Evolutionary conservation across 1,284 basidiomycete species (phyloP).

Genomic region (Tilletia horrida): DNA sequence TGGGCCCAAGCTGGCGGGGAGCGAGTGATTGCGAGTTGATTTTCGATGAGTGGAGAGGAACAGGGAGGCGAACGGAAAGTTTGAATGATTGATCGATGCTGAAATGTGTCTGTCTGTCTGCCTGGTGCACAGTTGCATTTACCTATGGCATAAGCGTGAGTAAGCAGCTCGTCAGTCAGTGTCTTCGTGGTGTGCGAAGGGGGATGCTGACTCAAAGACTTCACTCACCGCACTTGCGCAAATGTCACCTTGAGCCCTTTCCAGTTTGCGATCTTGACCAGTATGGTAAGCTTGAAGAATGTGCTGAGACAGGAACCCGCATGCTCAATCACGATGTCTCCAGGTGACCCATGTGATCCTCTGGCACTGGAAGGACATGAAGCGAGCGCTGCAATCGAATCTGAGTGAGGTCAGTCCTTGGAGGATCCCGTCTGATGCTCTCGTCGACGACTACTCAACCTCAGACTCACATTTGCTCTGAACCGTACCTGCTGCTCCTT

Average conservation of each 20-base stretch:
- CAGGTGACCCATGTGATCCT: slow-evolving; percentile 58
- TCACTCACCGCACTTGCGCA: background rate
- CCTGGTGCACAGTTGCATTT: slow-evolving; percentile 7
- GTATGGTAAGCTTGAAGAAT: slow-evolving; percentile 40
- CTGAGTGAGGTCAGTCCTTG: slow-evolving; percentile 34
- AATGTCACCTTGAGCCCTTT: too few relatives aligned
- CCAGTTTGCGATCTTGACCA: slow-evolving; percentile 58
- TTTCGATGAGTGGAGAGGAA: too few relatives aligned
- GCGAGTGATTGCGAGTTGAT: too few relatives aligned
- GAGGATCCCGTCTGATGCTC: background rate
- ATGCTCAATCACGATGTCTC: background rate
- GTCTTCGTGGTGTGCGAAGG: background rate
- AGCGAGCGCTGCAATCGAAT: slow-evolving; percentile 55
- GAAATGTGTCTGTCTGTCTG: background rate
- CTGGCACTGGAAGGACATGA: slow-evolving; percentile 60
- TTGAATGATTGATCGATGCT: too few relatives aligned
- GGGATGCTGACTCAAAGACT: background rate
- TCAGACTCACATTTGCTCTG: too few relatives aligned
- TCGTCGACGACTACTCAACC: background rate
- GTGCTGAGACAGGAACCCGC: background rate
- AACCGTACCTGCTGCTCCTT: too few relatives aligned
- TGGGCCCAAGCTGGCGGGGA: too few relatives aligned
- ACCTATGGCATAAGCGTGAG: slow-evolving; percentile 20
- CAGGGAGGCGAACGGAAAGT: too few relatives aligned
- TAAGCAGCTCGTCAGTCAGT: background rate